Evolutionary conservation across 176 grass and related monocot species (phyloP).

Genomic region (Themeda triandra): DNA sequence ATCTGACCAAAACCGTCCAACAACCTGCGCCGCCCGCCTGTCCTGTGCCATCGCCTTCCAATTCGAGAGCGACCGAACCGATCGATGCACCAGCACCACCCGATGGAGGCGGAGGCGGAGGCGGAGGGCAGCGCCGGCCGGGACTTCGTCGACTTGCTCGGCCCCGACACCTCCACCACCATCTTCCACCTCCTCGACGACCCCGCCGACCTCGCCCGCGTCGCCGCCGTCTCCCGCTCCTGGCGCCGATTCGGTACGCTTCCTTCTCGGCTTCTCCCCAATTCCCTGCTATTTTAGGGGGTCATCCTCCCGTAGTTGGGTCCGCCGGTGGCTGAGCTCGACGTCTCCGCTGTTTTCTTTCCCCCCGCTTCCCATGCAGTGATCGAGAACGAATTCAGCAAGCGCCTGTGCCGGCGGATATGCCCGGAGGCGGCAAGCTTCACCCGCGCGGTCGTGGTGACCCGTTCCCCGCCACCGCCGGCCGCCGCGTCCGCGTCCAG

Average conservation of each 20-base stretch:
- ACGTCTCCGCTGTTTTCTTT: not conserved
- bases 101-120: slow-evolving; percentile 15
- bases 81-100: too few species aligned
- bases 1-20: too few species aligned
- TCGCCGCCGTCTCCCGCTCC: slow-evolving; percentile 57
- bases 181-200: slow-evolving; percentile 48
- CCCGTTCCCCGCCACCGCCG: not conserved
- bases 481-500: slow-evolving; percentile 39
- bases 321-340: not conserved
- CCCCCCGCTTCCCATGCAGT: slow-evolving; percentile 36
- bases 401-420: slow-evolving; percentile 41
- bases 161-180: slow-evolving; percentile 46
- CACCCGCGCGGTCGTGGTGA: slow-evolving; percentile 29
- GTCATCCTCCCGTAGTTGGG: too few species aligned
- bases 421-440: slow-evolving; percentile 65
- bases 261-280: too few species aligned
- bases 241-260: slow-evolving; percentile 71
- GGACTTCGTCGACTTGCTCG: slow-evolving; percentile 61
- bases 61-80: too few species aligned
- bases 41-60: not conserved
- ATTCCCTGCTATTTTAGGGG: rapidly evolving
- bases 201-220: slow-evolving; percentile 65
- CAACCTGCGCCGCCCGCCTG: too few species aligned
- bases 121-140: not conserved
- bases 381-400: slow-evolving; percentile 53